Base-by-base conservation (phyloP, 2,329 filamentous ascomycete species). In the Capronia epimyces region DNA sequence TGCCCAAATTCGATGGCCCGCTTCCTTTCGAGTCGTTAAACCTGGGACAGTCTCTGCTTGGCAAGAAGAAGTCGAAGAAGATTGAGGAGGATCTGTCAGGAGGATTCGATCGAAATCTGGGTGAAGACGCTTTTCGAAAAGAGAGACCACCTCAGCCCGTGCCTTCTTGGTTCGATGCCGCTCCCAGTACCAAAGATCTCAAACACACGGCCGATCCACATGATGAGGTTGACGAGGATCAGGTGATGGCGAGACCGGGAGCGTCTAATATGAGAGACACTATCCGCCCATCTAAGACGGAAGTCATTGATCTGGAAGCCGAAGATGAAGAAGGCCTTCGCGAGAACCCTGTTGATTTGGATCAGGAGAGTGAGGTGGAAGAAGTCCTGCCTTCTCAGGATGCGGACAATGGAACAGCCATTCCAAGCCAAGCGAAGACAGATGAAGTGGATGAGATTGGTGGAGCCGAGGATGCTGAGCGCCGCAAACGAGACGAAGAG, bases 1-100 rank as follows among this genome's bases (percentile, higher is more conserved):
- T 46, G 20, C 49, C 56, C 5, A 50, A 55, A 39, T 86, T 95
- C 63, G 80, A 81, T 58, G 91, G 91, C 0, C 89, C 90, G 0
- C 69, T 98, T 3, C 93, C 93, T 0, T 98, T 98, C 63, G 89
- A 95, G 60, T 91, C 78, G 44, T 70, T 84, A 5, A 77, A 89
- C 63, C 75, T 95, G 1, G 82, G 86, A 39, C 83, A 80, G 45
- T 83, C 80, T 29, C 67, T 73, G 9, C 66, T 72, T 12, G 73
- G 71, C 22, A 76, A 70, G 66, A 78, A 73, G 66, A 79, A 73
- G 60, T 75, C 71, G 71, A 72, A 72, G 62, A 75, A 68, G 58
- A 71, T 71, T 46, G 70, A 78, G 50, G 72, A 78, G 46, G 76
- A 79, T 4, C 67, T 72, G 53, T 77, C 80, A 31, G 84, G 84